phyloP scores from a whole-genome alignment of 179 eudicot species.

The Beta lomatogona region DNA sequence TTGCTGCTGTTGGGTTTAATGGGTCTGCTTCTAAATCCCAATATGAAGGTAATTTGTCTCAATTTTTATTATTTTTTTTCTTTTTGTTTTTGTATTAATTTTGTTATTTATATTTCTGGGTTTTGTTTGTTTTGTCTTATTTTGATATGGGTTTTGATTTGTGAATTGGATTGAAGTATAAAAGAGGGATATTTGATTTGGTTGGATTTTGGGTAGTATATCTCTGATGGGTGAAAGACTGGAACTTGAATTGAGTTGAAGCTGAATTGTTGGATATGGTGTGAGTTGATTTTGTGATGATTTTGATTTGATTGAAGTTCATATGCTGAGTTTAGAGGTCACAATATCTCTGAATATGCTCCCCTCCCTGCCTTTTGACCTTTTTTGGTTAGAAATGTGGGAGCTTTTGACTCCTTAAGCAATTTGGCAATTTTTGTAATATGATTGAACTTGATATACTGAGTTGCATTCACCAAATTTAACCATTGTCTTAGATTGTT shows the following conservation, averaged over 20 bases:
- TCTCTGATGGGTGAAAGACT: neutral
- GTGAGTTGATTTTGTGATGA: neutral
- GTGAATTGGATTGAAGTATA: conserved; percentile 2
- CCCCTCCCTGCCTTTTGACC: neutral
- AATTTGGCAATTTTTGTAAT: neutral
- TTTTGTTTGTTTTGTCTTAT: neutral
- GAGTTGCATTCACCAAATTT: neutral
- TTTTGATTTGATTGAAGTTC: neutral
- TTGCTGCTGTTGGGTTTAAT: conserved; percentile 29
- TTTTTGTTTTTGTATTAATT: neutral
- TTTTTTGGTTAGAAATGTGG: neutral
- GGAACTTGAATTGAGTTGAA: conserved; percentile 9
- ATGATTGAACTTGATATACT: neutral
- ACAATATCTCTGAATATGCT: neutral
- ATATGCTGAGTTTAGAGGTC: neutral
- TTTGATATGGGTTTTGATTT: conserved; percentile 5
- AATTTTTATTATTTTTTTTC: too few species aligned
- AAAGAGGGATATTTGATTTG: neutral
- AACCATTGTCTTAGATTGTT: neutral
- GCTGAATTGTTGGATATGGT: neutral
- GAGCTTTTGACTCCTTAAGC: neutral
- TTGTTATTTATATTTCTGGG: neutral
- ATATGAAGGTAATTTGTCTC: conserved; percentile 32
- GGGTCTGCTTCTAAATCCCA: conserved; percentile 38
- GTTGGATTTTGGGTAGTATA: neutral